Percentiles rank a stretch among this genome's conserved stretches.
Evolutionary conservation across 1,284 basidiomycete genomes (phyloP).

Genomic region (Sanghuangporus baumii): DNA sequence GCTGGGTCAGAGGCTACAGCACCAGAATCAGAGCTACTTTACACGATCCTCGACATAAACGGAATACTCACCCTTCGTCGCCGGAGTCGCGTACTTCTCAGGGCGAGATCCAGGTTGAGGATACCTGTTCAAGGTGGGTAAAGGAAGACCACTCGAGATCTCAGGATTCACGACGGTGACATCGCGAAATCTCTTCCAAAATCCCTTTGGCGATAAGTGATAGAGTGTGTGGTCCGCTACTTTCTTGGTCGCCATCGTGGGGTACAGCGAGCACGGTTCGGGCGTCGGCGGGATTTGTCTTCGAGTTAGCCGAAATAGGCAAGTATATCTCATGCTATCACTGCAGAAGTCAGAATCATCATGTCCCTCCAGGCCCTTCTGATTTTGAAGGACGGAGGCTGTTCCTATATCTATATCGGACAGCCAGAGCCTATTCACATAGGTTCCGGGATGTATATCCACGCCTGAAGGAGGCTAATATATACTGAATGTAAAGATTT

Average conservation of each 20-base stretch:
- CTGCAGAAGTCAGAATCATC: not conserved
- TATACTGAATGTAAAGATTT: no score
- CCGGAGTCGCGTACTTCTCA: constrained; percentile 81
- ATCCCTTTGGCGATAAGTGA: constrained; percentile 81
- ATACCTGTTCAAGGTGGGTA: constrained; percentile 67
- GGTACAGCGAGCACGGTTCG: not conserved
- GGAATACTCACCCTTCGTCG: constrained; percentile 66
- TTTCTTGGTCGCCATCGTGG: constrained; percentile 63
- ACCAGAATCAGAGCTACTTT: constrained; percentile 5
- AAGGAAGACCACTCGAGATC: constrained; percentile 89
- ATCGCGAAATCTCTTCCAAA: constrained; percentile 93
- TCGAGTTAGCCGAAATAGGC: not conserved
- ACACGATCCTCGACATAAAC: not conserved
- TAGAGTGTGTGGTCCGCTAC: constrained; percentile 82
- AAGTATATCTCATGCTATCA: not conserved
- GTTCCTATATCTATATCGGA: no score
- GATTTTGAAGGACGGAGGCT: no score
- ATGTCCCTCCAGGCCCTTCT: no score
- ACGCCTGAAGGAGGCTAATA: no score
- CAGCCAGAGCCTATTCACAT: no score
- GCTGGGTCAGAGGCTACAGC: constrained; percentile 70
- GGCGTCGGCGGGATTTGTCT: not conserved
- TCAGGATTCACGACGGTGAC: constrained; percentile 77
- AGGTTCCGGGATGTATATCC: no score
- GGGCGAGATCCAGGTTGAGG: constrained; percentile 85